Evolutionary conservation across 1,284 basidiomycete genomes (phyloP), one percentile per base, ranked within the genome.

Genomic region (Cryptococcus sp.): DNA sequence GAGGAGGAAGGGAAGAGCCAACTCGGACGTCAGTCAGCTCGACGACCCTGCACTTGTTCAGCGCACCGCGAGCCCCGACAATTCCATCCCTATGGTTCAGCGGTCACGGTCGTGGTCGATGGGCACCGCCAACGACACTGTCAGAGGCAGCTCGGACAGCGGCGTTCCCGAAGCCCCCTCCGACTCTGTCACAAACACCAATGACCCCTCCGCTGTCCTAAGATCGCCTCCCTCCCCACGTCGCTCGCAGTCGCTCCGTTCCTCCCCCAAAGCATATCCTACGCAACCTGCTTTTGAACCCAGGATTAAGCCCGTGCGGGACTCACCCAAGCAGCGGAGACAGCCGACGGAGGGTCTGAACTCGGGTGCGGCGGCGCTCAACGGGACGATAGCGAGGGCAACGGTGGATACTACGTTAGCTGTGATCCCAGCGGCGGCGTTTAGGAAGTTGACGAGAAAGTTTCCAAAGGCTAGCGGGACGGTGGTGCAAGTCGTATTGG

Each of bases 381-480:
- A 69, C 43, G 72, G 74, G 7, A 73, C 87, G 3, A 85, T 98
- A 35, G 94, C 93, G 13, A 82, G 94, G 33, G 96, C 95, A 3
- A 88, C 87, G 1, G 88, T 90, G 53, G 95, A 99, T 71, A 92
- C 91, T 4, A 98, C 95, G 0, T 80, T 99, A 8, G 96, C 95
- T n/a, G 95, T 98, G 15, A 98, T 99, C 54, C 96, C 95, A 4
- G 94, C 95, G 1, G 92, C 97, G 72, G 96, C 95, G 4, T 99
- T 99, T 79, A 83, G 66, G 24, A 75, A 75, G 53, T 62, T 83
- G 28, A 98, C 94, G 0, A 90, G 92, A 75, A 93, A 95, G 72
- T 97, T 89, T 68, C 95, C 95, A 0, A 97, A 97, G 69, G 92
- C 96, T 1, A 91, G 92, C 20, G 93, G 94, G 1, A 92, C 98